Percentiles rank a stretch among this genome's conserved stretches.
Evolutionary conservation across 192 early-diverging fungal species (phyloP).

Genomic region (Spizellomyces sp.): DNA sequence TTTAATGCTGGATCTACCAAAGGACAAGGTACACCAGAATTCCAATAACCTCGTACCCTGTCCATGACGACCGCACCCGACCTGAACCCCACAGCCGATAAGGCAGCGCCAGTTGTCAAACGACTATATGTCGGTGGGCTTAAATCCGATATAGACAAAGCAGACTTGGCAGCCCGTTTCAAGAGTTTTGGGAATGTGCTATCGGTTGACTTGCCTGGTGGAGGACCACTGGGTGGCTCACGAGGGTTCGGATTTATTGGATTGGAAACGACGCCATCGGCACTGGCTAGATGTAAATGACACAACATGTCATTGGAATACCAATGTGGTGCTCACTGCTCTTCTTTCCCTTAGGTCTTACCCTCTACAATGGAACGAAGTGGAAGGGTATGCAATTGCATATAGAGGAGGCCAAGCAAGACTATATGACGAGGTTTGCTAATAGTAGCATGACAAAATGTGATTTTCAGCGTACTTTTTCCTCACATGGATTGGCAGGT

Average conservation of each 20-base stretch:
- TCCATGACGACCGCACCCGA: too few relatives aligned
- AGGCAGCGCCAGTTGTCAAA: constrained; percentile 37
- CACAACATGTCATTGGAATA: neutral
- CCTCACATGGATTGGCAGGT: constrained; percentile 1
- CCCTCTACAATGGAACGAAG: constrained; percentile 73
- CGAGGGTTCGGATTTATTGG: constrained; percentile 78
- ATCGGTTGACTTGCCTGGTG: constrained; percentile 51
- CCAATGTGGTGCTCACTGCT: neutral
- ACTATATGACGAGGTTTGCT: constrained; percentile 57
- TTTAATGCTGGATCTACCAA: too few relatives aligned
- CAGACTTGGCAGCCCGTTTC: constrained; percentile 68
- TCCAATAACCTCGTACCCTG: too few relatives aligned
- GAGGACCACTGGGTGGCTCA: constrained; percentile 41
- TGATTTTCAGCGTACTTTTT: neutral
- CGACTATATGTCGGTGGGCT: constrained; percentile 82
- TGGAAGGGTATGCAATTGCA: constrained; percentile 82
- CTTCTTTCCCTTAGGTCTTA: constrained; percentile 44
- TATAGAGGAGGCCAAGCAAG: constrained; percentile 80
- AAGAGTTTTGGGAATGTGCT: constrained; percentile 68
- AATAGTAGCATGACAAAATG: neutral
- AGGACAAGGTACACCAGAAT: too few relatives aligned
- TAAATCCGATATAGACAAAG: constrained; percentile 52
- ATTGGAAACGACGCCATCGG: constrained; percentile 64
- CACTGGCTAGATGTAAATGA: constrained; percentile 66
- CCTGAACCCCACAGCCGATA: neutral